Conservation (phyloP, 2,329 filamentous ascomycete genomes). For the Aspergillus sp. region DNA sequence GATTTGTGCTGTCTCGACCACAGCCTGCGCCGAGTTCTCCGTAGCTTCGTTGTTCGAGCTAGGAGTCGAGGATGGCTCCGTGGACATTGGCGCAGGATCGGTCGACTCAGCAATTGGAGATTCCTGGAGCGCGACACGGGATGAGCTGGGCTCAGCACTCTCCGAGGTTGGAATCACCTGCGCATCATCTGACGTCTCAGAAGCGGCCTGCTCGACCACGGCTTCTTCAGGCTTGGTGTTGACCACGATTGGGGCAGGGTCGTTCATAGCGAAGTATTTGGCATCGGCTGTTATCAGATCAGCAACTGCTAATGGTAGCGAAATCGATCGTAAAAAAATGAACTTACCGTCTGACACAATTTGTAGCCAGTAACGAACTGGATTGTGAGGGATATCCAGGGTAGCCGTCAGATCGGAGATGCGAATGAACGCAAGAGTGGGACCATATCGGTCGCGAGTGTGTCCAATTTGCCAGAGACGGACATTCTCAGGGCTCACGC, state of each 20-base stretch:
- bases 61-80: not conserved
- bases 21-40: not conserved
- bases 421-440: slow-evolving; percentile 41
- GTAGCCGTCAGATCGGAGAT: slow-evolving; percentile 38
- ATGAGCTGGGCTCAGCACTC: slow-evolving; percentile 35
- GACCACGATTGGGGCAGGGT: slow-evolving; percentile 31
- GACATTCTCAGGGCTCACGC: slow-evolving; percentile 38
- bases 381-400: slow-evolving; percentile 32
- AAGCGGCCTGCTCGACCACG: slow-evolving; percentile 32
- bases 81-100: not conserved
- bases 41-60: not conserved
- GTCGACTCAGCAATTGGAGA: not conserved
- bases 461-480: slow-evolving; percentile 48
- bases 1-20: not conserved
- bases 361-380: slow-evolving; percentile 46
- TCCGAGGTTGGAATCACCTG: slow-evolving; percentile 24
- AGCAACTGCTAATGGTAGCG: slow-evolving; percentile 1
- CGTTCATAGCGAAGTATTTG: slow-evolving; percentile 42
- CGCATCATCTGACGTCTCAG: slow-evolving; percentile 30
- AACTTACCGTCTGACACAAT: slow-evolving; percentile 41
- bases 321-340: too few species aligned
- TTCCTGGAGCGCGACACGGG: slow-evolving; percentile 22
- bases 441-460: slow-evolving; percentile 35
- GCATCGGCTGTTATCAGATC: slow-evolving; percentile 33
- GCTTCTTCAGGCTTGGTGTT: slow-evolving; percentile 38